A percentile compares a stretch with the other conserved stretches of the same genome.
These are phyloP conservation scores for Vanrija humicola DNA, from an alignment of 1,284 basidiomycete genomes.

Conservation along the genomic window DNA sequence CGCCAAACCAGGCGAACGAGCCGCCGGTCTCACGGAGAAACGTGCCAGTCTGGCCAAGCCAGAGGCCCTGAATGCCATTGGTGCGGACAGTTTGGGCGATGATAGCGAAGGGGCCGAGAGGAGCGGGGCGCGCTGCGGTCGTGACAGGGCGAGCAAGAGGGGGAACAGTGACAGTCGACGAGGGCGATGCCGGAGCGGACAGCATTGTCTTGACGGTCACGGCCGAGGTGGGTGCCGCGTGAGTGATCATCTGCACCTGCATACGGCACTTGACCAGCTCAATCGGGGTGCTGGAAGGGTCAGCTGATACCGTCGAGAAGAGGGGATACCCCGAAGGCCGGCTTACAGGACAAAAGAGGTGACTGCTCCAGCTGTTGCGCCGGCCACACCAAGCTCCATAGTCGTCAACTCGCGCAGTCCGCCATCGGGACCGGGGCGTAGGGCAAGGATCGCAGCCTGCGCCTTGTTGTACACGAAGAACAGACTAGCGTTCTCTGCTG, in stretches of 20 bases:
- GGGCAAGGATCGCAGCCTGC: constrained; percentile 60
- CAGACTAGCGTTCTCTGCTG: constrained; percentile 80
- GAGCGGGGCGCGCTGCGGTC: constrained; percentile 20
- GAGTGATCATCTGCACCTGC: constrained; percentile 82
- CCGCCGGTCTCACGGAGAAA: constrained; percentile 85
- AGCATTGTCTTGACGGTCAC: constrained; percentile 16
- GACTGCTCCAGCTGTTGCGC: constrained; percentile 72
- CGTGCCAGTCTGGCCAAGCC: constrained; percentile 82
- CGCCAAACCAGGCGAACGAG: constrained; percentile 78
- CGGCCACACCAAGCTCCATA: constrained; percentile 67
- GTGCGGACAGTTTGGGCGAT: constrained; percentile 61
- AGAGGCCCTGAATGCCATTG: constrained; percentile 71
- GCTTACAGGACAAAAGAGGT: constrained; percentile 75
- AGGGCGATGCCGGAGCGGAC: constrained; percentile 25
- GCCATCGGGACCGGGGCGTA: constrained; percentile 17
- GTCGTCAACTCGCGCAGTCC: constrained; percentile 56
- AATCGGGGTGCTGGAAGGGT: constrained; percentile 67
- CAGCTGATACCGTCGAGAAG: background rate
- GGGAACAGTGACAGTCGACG: constrained; percentile 14
- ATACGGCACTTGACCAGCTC: constrained; percentile 92
- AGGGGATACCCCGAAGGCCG: constrained; percentile 14
- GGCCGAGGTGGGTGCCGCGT: background rate
- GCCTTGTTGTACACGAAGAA: constrained; percentile 84
- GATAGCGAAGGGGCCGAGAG: constrained; percentile 67
- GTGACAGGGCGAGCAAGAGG: constrained; percentile 5